These are phyloP conservation scores for Berberis thunbergii DNA, from an alignment of 164 flowering plant genomes.

Conservation along the genomic window DNA sequence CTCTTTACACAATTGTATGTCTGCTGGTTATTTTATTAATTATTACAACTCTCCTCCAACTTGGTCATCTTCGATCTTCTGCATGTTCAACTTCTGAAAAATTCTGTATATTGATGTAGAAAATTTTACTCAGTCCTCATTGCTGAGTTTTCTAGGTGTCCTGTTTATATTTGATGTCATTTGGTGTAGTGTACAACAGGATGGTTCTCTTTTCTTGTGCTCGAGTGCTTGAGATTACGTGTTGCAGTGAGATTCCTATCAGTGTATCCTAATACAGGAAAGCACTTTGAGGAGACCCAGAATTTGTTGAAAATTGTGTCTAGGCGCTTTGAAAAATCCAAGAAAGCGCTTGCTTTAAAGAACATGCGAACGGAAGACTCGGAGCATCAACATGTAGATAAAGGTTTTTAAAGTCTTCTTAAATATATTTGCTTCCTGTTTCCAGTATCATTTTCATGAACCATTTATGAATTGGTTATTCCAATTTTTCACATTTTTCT, in stretches of 20 bases:
- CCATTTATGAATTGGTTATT: neutral
- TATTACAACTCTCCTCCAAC: no score
- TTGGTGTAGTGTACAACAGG: conserved; percentile 53
- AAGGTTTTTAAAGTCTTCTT: conserved; percentile 31
- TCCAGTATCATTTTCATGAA: neutral
- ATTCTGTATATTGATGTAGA: no score
- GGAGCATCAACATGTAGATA: conserved; percentile 22
- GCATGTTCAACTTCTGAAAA: no score
- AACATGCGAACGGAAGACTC: conserved; percentile 24
- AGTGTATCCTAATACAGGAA: conserved; percentile 40
- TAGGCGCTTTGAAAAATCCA: conserved; percentile 54
- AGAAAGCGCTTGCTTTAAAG: conserved; percentile 24
- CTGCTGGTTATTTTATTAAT: no score
- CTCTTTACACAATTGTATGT: no score
- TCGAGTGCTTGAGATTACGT: conserved; percentile 41
- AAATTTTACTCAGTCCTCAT: no score
- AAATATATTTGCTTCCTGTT: neutral
- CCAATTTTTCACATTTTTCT: neutral
- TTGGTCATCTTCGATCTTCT: no score
- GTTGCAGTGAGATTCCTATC: conserved; percentile 60
- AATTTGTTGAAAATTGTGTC: conserved; percentile 33
- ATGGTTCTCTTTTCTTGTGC: conserved; percentile 51
- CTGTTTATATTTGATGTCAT: conserved; percentile 3
- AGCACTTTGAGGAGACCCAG: conserved; percentile 18
- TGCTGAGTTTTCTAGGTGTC: neutral